These are phyloP conservation scores for Pythium brachiatum DNA, from an alignment of 352 stramenopile genomes.

Conservation along the genomic window DNA sequence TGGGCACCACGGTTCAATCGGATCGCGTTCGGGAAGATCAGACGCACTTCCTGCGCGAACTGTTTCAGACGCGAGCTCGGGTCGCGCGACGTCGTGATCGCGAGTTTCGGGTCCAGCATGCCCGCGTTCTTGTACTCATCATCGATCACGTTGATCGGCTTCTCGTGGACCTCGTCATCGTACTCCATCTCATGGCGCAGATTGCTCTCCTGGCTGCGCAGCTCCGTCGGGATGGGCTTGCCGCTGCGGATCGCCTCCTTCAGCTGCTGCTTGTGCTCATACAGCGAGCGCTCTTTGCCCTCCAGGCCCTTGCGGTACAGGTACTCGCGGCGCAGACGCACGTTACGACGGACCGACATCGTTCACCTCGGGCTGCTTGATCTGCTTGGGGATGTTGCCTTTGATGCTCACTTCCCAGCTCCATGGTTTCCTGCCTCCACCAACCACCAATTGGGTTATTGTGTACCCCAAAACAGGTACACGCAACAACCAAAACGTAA, in stretches of 20 bases:
- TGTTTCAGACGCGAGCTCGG: constrained; percentile 97
- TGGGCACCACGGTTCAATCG: constrained; percentile 96
- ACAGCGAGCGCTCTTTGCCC: constrained; percentile 92
- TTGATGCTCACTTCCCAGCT: constrained; percentile 5
- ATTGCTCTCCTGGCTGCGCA: constrained; percentile 91
- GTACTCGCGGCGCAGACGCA: constrained; percentile 98
- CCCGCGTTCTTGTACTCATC: constrained; percentile 99
- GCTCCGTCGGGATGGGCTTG: constrained; percentile 97
- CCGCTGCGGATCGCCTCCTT: constrained; percentile 92
- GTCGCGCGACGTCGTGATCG: constrained; percentile 97
- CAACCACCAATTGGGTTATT: constrained; percentile 16
- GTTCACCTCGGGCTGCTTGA: neutral
- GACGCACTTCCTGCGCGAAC: constrained; percentile 99
- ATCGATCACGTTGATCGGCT: constrained; percentile 93
- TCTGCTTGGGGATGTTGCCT: constrained; percentile 6
- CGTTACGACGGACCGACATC: constrained; percentile 92
- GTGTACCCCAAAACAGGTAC: constrained; percentile 11
- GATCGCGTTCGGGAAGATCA: constrained; percentile 98
- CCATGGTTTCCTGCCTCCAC: constrained; percentile 1
- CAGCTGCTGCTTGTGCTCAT: constrained; percentile 97
- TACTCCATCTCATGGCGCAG: constrained; percentile 92
- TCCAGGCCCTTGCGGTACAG: constrained; percentile 98
- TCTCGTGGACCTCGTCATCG: constrained; percentile 88
- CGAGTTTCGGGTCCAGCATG: constrained; percentile 96
- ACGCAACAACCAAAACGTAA: neutral